These are phyloP conservation scores for Albatrellus ellisii DNA, from an alignment of 768 basidiomycete genomes.

Conservation along the genomic window DNA sequence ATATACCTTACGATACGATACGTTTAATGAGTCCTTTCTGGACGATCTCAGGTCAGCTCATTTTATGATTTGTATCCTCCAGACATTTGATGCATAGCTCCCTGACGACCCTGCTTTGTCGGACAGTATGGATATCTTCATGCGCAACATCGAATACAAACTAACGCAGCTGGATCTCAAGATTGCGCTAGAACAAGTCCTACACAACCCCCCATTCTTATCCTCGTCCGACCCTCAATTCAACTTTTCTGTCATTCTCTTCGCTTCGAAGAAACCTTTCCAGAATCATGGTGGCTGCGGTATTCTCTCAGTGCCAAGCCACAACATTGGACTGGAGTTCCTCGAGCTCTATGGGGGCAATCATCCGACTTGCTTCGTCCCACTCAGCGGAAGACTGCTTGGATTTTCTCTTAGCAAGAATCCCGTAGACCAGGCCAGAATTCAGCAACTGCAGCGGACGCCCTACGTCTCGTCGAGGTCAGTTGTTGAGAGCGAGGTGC, in stretches of 20 bases:
- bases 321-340: conserved; percentile 27
- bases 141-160: conserved; percentile 16
- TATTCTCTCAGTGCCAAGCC: conserved; percentile 32
- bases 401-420: conserved; percentile 14
- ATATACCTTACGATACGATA: no score
- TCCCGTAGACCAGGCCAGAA: conserved; percentile 16
- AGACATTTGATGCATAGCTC: neutral
- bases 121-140: conserved; percentile 23
- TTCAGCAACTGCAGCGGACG: conserved; percentile 7
- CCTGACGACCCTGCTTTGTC: neutral
- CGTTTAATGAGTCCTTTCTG: no score
- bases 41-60: no score
- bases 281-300: conserved; percentile 29
- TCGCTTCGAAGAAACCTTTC: conserved; percentile 22
- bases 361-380: conserved; percentile 14
- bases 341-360: conserved; percentile 27
- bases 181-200: conserved; percentile 26
- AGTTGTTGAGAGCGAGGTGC: conserved; percentile 1
- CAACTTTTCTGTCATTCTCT: conserved; percentile 44
- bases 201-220: conserved; percentile 32
- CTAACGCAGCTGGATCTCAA: conserved; percentile 13
- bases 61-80: no score
- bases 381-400: conserved; percentile 22
- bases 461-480: conserved; percentile 9
- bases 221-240: conserved; percentile 19